A percentile compares a stretch with the other conserved stretches of the same genome.
These are phyloP conservation scores for Blastocystis sp. DNA, from an alignment of 352 stramenopile species.

Conservation along the genomic window DNA sequence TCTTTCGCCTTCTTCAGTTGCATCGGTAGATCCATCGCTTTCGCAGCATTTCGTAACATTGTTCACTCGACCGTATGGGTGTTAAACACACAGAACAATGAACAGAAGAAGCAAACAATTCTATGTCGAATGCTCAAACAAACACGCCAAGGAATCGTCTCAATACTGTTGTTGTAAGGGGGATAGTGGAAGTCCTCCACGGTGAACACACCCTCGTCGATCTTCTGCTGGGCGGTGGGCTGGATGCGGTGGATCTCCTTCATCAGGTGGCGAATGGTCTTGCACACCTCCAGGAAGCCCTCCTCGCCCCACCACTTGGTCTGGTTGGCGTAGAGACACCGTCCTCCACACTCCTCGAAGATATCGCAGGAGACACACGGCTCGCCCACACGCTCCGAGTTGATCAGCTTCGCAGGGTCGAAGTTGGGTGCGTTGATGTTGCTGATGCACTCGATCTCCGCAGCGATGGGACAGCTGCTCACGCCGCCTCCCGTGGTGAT, in stretches of 20 bases:
- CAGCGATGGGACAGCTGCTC: conserved; percentile 61
- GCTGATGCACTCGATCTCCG: conserved; percentile 59
- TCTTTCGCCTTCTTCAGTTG: conserved; percentile 33
- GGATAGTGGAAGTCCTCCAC: conserved; percentile 62
- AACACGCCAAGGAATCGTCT: conserved; percentile 61
- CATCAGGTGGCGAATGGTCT: conserved; percentile 62
- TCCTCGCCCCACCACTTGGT: conserved; percentile 64
- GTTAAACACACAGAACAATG: background rate
- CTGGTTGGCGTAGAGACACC: conserved; percentile 62
- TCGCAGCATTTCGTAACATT: conserved; percentile 21
- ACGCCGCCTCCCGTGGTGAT: conserved; percentile 61
- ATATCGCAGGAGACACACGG: conserved; percentile 61
- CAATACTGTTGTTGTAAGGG: conserved; percentile 62
- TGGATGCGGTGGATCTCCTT: conserved; percentile 61
- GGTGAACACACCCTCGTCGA: conserved; percentile 60
- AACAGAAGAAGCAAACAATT: too few relatives aligned
- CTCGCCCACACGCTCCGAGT: conserved; percentile 59
- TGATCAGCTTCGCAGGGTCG: conserved; percentile 59
- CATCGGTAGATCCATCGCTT: background rate
- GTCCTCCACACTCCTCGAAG: conserved; percentile 60
- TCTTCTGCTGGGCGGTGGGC: conserved; percentile 59
- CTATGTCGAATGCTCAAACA: background rate
- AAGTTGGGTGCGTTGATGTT: conserved; percentile 61
- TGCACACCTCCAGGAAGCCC: conserved; percentile 60
- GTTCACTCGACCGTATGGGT: background rate